Conservation (phyloP, 306 rosid species). For the Begonia fuchsioides region DNA sequence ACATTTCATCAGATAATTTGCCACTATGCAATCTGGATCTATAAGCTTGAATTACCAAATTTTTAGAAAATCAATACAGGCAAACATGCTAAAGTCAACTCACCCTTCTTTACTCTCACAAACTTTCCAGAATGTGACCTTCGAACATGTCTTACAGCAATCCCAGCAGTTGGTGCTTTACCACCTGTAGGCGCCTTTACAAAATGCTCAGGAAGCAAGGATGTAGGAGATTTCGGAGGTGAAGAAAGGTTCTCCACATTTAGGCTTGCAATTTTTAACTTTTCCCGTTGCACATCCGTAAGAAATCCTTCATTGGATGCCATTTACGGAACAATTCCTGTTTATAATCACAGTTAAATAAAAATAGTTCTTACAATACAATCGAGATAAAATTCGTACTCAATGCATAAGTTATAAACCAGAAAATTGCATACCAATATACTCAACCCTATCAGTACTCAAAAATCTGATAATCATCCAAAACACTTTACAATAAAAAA, state of each 20-base stretch:
- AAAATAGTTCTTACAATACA: too few species aligned
- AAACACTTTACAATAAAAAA: too few species aligned
- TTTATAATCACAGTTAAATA: too few species aligned
- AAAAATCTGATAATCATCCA: too few species aligned
- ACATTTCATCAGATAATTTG: too few species aligned
- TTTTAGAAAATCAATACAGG: neutral
- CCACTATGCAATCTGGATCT: too few species aligned
- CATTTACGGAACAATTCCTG: conserved; percentile 20
- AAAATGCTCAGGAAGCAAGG: conserved; percentile 59
- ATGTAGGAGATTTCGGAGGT: conserved; percentile 76
- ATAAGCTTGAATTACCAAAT: too few species aligned
- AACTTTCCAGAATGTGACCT: conserved; percentile 76
- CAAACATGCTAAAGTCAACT: conserved; percentile 9
- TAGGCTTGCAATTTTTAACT: conserved; percentile 52
- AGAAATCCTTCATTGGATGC: conserved; percentile 87
- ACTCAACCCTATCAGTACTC: too few species aligned
- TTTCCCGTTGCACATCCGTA: conserved; percentile 78
- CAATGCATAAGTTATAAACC: too few species aligned
- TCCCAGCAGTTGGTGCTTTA: conserved; percentile 68
- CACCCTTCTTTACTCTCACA: conserved; percentile 79
- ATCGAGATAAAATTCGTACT: too few species aligned
- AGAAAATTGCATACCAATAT: too few species aligned
- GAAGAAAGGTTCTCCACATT: conserved; percentile 69
- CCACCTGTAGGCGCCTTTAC: conserved; percentile 72
- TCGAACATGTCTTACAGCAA: conserved; percentile 66